Base-by-base conservation (phyloP, 1,139 yeast species). In the Geotrichum phurueaensis region DNA sequence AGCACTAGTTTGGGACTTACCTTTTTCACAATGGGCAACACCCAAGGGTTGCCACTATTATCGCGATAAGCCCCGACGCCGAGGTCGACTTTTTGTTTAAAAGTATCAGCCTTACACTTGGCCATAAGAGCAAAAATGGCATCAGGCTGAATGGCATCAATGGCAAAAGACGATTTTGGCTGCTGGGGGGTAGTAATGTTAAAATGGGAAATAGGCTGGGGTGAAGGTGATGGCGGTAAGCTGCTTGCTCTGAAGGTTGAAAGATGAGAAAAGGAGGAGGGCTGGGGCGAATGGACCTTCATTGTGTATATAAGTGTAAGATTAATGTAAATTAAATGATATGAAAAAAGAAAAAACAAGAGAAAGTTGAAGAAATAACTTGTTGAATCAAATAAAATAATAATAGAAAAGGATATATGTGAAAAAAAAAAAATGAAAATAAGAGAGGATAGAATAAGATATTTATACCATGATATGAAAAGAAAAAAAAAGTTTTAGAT, bases 31-130 rank as follows among this genome's bases (percentile, higher is more conserved):
- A 94, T 85, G 3, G 96, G 96, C 59, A 92, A 81, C 52, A 92
- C 85, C 86, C 95, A 89, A 29, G 97, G 97, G 72, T 85, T 81
- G 53, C 97, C 98, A 58, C 75, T 68, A 67, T 84, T 81, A 73
- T 90, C 96, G 73, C 97, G 83, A 76, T 92, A 92, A 48, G 97
- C 97, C 59, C 98, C 98, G 60, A 92, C 92, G 25, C 96, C 94
- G 68, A 90, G 79, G 70, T 90, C 94, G 60, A 89, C 89, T 77
- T 90, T 90, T 60, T 81, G 78, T 2, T 67, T 67, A 55, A 63
- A 59, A 48, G 70, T 10, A 70, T 92, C 97, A 51, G 82, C 81
- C 62, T 77, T 76, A 76, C 77, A 88, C 62, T 84, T 83, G 69
- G 90, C 92, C 74, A 87, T 89, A 65, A 94, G 82, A 45, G 89